These are phyloP conservation scores for Vigna unguiculata DNA, from an alignment of 306 rosid species.

Conservation along the genomic window DNA sequence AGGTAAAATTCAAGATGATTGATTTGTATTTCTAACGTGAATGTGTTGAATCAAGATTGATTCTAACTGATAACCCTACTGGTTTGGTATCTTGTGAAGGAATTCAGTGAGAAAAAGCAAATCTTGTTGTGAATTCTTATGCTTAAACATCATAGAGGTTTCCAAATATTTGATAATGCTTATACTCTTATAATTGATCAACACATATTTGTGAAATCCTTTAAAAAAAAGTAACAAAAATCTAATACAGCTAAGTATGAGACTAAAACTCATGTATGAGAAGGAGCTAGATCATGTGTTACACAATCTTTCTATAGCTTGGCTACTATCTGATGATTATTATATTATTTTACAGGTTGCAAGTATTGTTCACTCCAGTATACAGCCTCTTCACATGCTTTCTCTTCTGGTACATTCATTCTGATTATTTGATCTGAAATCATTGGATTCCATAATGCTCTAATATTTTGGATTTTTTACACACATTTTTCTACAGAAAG, in stretches of 20 bases:
- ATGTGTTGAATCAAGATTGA: not conserved
- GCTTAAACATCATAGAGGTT: not conserved
- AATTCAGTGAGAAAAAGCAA: not conserved
- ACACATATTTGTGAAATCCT: not conserved
- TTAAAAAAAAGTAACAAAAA: not conserved
- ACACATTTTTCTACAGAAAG: slow-evolving; percentile 43
- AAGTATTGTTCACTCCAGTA: slow-evolving; percentile 50
- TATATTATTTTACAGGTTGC: slow-evolving; percentile 52
- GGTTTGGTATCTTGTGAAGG: slow-evolving; percentile 4
- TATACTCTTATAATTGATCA: not conserved
- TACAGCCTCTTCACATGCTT: slow-evolving; percentile 56
- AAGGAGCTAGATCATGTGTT: too few species aligned
- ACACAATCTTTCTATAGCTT: not conserved
- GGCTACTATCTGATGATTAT: slow-evolving; percentile 4
- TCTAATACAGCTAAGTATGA: not conserved
- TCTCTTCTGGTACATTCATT: slow-evolving; percentile 54
- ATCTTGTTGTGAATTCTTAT: slow-evolving; percentile 3
- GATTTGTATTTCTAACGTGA: slow-evolving; percentile 16
- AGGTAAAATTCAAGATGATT: slow-evolving; percentile 42
- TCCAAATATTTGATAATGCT: not conserved
- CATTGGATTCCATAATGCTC: slow-evolving; percentile 13
- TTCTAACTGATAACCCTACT: not conserved
- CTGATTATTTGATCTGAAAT: slow-evolving; percentile 10
- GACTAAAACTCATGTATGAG: too few species aligned
- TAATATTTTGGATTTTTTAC: slow-evolving; percentile 14